Base-by-base conservation (phyloP, 495 filamentous ascomycete genomes). In the Hyphodiscus hymeniophilus region DNA sequence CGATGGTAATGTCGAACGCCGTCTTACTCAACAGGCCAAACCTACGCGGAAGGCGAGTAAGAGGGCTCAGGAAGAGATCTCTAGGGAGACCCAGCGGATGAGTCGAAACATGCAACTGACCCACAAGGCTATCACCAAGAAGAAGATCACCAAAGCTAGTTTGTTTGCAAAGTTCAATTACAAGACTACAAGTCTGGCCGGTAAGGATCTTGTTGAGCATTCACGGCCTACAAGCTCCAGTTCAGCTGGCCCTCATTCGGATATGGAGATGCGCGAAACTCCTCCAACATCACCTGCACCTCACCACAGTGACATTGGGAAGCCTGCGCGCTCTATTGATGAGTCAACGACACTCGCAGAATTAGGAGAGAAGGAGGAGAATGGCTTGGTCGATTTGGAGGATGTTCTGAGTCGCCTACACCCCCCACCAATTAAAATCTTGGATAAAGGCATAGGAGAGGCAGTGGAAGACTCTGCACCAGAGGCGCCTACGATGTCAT, bases 41-140 rank as follows among this genome's bases (percentile, higher is more conserved):
- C 84, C 88, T 4, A 69, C 84, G 3, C 79, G 92, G 1, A 95
- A 89, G 57, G 92, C 92, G 3, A 88, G 90, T 67, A 97, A 94
- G 69, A 95, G 91, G 68, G 92, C 94, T 0, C 47, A 95, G n/a
- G 86, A 95, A 64, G 91, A 97, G 59, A 95, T 97, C 82, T 79
- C 79, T 47, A 74, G 86, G 35, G 92, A 97, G 64, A 95, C 91
- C 1, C 90, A 96, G 64, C 82, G 94, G 18, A 75, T 99, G 71
- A 81, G 75, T 52, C 77, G 92, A 48, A 92, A 85, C 54, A 81
- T 92, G 75, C 92, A 96, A 59, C 70, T 99, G 18, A 77, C 84
- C n/a, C 89, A 97, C 61, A 80, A 96, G 59, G 83, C 86, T 6
- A 83, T 78, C 60, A 91, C 89, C 2, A 92, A 85, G 69, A 96